phyloP scores from a whole-genome alignment of 495 filamentous ascomycete species.

The Penicillium alfredii region DNA sequence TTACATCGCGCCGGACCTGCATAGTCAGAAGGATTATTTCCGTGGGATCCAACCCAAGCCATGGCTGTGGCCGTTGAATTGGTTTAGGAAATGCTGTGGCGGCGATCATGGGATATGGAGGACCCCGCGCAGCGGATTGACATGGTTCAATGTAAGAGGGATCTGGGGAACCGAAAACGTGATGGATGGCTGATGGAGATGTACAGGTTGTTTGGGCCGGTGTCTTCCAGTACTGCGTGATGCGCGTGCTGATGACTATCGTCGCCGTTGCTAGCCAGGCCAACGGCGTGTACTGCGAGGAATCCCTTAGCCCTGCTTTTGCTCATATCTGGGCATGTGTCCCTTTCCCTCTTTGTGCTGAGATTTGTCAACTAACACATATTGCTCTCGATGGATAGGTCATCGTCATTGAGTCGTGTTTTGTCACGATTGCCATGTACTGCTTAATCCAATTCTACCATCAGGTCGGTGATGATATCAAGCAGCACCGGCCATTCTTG shows the following conservation, averaged over 20 bases:
- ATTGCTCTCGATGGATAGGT: slow-evolving; percentile 47
- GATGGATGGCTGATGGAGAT: slow-evolving; percentile 4
- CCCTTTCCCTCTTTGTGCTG: slow-evolving; percentile 39
- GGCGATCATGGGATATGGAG: slow-evolving; percentile 62
- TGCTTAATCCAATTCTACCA: slow-evolving; percentile 86
- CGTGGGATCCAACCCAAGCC: slow-evolving; percentile 57
- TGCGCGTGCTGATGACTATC: slow-evolving; percentile 78
- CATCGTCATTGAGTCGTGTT: slow-evolving; percentile 60
- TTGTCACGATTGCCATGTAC: slow-evolving; percentile 87
- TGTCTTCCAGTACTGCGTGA: slow-evolving; percentile 87
- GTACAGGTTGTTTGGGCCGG: slow-evolving; percentile 72
- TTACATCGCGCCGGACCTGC: slow-evolving; percentile 74
- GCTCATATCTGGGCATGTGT: slow-evolving; percentile 77
- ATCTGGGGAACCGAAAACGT: not conserved
- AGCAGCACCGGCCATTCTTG: slow-evolving; percentile 66
- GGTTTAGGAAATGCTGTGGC: slow-evolving; percentile 61
- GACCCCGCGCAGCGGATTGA: slow-evolving; percentile 75
- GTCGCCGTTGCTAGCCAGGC: slow-evolving; percentile 69
- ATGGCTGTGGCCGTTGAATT: slow-evolving; percentile 69
- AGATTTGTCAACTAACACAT: no score
- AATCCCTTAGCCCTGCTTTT: slow-evolving; percentile 69
- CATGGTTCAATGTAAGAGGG: slow-evolving; percentile 74
- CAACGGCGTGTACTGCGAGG: slow-evolving; percentile 67
- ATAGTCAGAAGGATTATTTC: slow-evolving; percentile 86
- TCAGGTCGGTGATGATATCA: slow-evolving; percentile 63